phyloP scores from a whole-genome alignment of 805 yeast species.

The Ascoidea asiatica region DNA sequence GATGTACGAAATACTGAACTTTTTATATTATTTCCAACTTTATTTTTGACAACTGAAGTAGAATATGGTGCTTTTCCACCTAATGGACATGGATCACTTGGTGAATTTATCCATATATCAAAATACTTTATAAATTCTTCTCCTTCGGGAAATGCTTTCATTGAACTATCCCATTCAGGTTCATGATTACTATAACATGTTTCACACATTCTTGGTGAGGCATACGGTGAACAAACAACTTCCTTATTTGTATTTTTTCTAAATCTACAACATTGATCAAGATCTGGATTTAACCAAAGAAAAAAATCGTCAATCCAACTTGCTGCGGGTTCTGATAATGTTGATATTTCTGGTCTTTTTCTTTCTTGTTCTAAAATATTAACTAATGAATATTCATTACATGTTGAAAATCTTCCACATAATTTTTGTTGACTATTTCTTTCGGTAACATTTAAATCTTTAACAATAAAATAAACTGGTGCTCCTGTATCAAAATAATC shows the following conservation, averaged over 20 bases:
- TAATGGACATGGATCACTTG: conserved; percentile 84
- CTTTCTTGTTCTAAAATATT: conserved; percentile 80
- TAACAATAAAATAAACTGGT: conserved; percentile 78
- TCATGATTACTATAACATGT: conserved; percentile 52
- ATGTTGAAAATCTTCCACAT: conserved; percentile 81
- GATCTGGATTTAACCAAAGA: conserved; percentile 73
- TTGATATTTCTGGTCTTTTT: conserved; percentile 46
- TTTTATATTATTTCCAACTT: conserved; percentile 23
- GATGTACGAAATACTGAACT: conserved; percentile 69
- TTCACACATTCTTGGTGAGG: conserved; percentile 60
- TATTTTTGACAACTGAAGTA: conserved; percentile 34
- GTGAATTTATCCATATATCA: conserved; percentile 68
- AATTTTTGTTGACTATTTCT: conserved; percentile 53
- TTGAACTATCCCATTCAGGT: conserved; percentile 52
- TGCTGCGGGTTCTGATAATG: conserved; percentile 70
- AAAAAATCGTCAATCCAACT: conserved; percentile 91
- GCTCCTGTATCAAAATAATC: conserved; percentile 76
- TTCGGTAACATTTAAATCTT: conserved; percentile 47
- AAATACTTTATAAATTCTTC: conserved; percentile 60
- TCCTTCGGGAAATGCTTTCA: conserved; percentile 74
- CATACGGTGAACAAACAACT: conserved; percentile 53
- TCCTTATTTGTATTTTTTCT: conserved; percentile 32
- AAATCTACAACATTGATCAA: conserved; percentile 76
- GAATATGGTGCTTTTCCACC: conserved; percentile 94
- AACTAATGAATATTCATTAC: conserved; percentile 65